Evolutionary conservation across 1,139 yeast genomes (phyloP).

Genomic region (Kluyveromyces sp.): DNA sequence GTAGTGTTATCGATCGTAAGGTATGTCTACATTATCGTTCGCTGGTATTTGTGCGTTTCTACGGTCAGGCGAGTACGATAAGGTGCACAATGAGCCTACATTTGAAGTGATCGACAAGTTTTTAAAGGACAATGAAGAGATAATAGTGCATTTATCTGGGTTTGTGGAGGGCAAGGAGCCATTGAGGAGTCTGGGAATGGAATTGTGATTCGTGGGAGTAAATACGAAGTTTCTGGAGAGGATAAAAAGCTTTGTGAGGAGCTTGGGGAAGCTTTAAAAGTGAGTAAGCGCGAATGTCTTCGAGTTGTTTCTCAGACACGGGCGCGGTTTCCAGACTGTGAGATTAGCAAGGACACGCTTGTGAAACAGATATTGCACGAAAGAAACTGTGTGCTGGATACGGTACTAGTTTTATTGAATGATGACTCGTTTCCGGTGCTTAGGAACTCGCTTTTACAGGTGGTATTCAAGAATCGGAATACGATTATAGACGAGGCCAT

Average conservation of each 20-base stretch:
- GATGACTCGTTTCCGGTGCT: slow-evolving; percentile 31
- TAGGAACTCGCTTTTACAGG: slow-evolving; percentile 37
- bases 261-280: slow-evolving; percentile 9
- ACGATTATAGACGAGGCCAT: slow-evolving; percentile 30
- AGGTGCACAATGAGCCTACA: slow-evolving; percentile 4
- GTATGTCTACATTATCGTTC: slow-evolving; percentile 7
- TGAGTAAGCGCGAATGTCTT: slow-evolving; percentile 39
- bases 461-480: slow-evolving; percentile 30
- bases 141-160: slow-evolving; percentile 4
- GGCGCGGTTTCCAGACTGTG: slow-evolving; percentile 34
- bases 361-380: slow-evolving; percentile 25
- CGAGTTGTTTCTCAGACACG: slow-evolving; percentile 40
- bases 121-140: slow-evolving; percentile 4
- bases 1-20: neutral
- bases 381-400: slow-evolving; percentile 32
- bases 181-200: neutral
- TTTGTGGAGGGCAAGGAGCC: slow-evolving; percentile 2
- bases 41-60: slow-evolving; percentile 9
- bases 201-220: slow-evolving; percentile 2
- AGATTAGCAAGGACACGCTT: slow-evolving; percentile 13
- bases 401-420: slow-evolving; percentile 36
- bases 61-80: slow-evolving; percentile 6
- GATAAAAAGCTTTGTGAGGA: slow-evolving; percentile 10
- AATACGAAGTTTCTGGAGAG: slow-evolving; percentile 8
- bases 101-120: slow-evolving; percentile 6